phyloP scores from a whole-genome alignment of 768 basidiomycete species.

The Jaapia argillacea region DNA sequence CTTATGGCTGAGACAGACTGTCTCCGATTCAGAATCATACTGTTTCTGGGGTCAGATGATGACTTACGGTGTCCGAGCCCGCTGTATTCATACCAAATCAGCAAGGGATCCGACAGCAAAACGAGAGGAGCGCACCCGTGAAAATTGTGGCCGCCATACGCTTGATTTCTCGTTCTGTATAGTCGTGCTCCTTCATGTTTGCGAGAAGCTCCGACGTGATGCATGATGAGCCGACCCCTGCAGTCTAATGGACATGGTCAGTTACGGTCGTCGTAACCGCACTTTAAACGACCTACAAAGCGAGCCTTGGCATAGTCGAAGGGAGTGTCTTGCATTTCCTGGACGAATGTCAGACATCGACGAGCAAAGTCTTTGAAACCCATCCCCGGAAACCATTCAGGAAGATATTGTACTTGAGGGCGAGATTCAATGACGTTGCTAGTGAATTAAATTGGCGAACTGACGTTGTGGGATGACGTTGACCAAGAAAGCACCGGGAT shows the following conservation, averaged over 20 bases:
- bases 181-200: background rate
- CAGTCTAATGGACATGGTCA: background rate
- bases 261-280: background rate
- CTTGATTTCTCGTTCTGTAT: too few species aligned
- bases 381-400: constrained; percentile 4
- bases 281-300: background rate
- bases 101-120: too few species aligned
- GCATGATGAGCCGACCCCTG: too few species aligned
- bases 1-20: background rate
- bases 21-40: too few species aligned
- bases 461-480: background rate
- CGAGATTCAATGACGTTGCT: too few species aligned
- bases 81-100: too few species aligned
- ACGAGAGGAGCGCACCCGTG: too few species aligned
- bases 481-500: background rate
- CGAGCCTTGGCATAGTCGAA: background rate
- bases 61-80: too few species aligned
- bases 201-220: background rate
- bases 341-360: background rate
- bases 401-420: constrained; percentile 1
- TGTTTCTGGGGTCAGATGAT: too few species aligned
- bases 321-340: background rate
- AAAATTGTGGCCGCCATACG: too few species aligned
- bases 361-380: constrained; percentile 1
- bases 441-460: too few species aligned